Percentiles rank a stretch among this genome's conserved stretches.
These are phyloP conservation scores for Pleurotus tuoliensis DNA, from an alignment of 768 basidiomycete species.

Conservation along the genomic window DNA sequence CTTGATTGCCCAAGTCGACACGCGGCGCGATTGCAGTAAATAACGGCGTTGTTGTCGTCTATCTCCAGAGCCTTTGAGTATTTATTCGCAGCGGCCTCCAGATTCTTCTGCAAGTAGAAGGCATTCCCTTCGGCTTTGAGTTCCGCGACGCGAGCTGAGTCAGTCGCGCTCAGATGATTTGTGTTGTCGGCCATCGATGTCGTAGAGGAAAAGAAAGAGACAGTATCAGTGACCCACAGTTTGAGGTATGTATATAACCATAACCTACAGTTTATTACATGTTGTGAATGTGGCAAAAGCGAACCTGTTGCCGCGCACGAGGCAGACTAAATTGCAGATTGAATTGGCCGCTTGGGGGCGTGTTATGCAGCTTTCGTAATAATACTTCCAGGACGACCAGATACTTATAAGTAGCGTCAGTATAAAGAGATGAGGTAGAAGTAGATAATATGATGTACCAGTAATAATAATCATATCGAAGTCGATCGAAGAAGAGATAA, in stretches of 20 bases:
- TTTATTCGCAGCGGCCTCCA: constrained; percentile 6
- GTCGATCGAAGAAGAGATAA: background rate
- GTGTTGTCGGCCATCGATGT: background rate
- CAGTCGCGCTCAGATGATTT: background rate
- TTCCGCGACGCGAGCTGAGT: background rate
- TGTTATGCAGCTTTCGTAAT: no score
- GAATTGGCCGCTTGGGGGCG: no score
- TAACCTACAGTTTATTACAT: background rate
- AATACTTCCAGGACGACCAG: no score
- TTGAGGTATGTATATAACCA: background rate
- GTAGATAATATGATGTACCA: no score
- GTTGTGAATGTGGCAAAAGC: background rate
- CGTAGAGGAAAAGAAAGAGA: background rate
- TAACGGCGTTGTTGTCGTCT: constrained; percentile 14
- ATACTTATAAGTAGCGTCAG: no score
- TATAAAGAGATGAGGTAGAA: no score
- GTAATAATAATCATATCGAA: background rate
- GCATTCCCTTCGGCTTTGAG: constrained; percentile 20
- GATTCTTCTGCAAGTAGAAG: constrained; percentile 15
- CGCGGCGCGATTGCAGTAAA: constrained; percentile 18
- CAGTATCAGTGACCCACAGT: background rate
- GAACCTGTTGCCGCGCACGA: no score
- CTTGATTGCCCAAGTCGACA: constrained; percentile 12
- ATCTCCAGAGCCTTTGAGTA: constrained; percentile 12
- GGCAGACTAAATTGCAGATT: no score